Conservation (phyloP, 2,329 filamentous ascomycete genomes). For the Pyrenophora teres region DNA sequence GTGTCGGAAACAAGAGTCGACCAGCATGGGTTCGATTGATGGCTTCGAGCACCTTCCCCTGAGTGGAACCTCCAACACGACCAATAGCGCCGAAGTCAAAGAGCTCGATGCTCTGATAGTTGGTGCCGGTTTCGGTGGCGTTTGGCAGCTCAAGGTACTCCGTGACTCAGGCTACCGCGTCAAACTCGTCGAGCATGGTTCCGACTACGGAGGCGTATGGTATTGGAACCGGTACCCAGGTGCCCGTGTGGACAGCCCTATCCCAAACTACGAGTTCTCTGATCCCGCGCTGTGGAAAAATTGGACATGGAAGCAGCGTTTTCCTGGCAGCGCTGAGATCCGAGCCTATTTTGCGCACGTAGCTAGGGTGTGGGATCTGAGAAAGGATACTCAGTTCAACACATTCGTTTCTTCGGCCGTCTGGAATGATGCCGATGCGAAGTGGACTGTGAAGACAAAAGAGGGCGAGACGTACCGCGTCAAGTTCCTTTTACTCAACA, state of each 20-base stretch:
- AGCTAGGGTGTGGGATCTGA: conserved; percentile 24
- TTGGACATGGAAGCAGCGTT: conserved; percentile 29
- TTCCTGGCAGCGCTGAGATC: conserved; percentile 26
- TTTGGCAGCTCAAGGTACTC: conserved; percentile 33
- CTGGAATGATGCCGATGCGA: conserved; percentile 45
- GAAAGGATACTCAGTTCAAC: conserved; percentile 45
- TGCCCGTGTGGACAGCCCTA: conserved; percentile 30
- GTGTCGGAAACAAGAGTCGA: neutral
- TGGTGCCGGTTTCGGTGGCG: conserved; percentile 36
- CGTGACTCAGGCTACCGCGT: conserved; percentile 31
- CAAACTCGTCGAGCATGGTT: conserved; percentile 26
- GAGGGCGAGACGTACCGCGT: conserved; percentile 47
- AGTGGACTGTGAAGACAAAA: conserved; percentile 54
- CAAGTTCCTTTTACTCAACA: conserved; percentile 54
- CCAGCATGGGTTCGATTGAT: conserved; percentile 11
- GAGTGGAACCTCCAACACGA: neutral
- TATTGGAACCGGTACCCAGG: conserved; percentile 39
- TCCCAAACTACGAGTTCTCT: conserved; percentile 31
- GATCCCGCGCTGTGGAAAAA: conserved; percentile 23
- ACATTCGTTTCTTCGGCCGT: conserved; percentile 50
- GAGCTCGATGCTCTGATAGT: conserved; percentile 34
- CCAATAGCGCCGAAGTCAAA: neutral
- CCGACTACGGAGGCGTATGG: conserved; percentile 32
- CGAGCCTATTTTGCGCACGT: conserved; percentile 27
- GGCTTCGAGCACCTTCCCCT: neutral